Base-by-base conservation (phyloP, 2,329 filamentous ascomycete species). In the Ambrosiella xylebori region DNA sequence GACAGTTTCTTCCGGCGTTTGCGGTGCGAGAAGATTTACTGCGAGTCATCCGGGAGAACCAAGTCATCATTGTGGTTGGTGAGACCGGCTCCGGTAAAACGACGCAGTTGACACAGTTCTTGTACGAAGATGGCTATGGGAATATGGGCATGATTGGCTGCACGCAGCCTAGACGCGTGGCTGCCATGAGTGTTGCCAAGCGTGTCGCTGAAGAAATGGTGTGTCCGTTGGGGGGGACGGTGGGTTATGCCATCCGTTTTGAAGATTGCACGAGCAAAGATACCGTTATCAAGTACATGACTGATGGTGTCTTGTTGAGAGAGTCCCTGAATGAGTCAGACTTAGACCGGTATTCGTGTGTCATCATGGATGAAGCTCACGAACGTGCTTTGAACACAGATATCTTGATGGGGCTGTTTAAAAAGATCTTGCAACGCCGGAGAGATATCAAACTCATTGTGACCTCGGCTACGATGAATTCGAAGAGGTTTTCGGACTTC, bases 361-460 rank as follows among this genome's bases (percentile, higher is more conserved):
- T 98, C 65, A 98, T 98, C 70, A 98, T 98, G 93, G 93, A 98
- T 67, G 93, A 98, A 73, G 94, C 93, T 3, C 93, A 98, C 76
- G 93, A 98, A 70, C 81, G 93, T 68, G 91, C 93, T 1, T 73
- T 98, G 54, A 97, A 98, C 66, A 98, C 93, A 0, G 93, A 98
- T 69, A 91, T 98, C 15, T 73, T 98, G 12, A 95, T 98, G 87
- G 93, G 93, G 0, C 73, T 98, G 36, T 91, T 98, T 73, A 98
- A 97, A 70, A 98, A 98, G 71, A 91, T 98, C 3, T 73, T 98
- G 52, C 85, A 91, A 62, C 79, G 91, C 56, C 80, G 94, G 61
- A 80, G 89, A 65, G 93, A 98, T 66, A 74, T 98, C 53, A 98
- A 97, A 70, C 75, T 98, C 53, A 97, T 98, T 61, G 91, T 98